Base-by-base conservation (phyloP, 371 early-diverging fungal species). In the Mortierella sp. region DNA sequence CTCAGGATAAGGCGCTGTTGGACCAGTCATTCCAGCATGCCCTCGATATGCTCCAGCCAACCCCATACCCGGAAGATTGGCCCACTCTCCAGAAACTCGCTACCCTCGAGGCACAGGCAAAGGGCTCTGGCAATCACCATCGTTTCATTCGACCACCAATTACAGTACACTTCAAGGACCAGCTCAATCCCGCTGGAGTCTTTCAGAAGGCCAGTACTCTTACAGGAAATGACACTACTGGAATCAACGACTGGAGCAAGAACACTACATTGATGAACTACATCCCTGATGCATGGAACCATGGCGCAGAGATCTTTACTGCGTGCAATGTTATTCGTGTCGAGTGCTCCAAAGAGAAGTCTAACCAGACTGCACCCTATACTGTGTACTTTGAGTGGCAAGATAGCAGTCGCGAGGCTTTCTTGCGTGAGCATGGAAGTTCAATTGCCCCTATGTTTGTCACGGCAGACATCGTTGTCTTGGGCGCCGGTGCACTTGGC, bases 221-320 rank as follows among this genome's bases (percentile, higher is more conserved):
- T 26, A 76, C 81, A 9, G 84, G 84, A 13, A 84, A 84, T 60
- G 84, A 84, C 43, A 65, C 67, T 26, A 80, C 83, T 0, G 83
- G 84, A 45, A 62, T 80, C 51, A 84, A 84, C 56, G 83, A 84
- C 60, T 79, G 84, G 67, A 83, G 83, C 73, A 84, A 84, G 65
- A 84, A 83, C 60, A 76, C 66, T 9, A 84, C 77, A 3, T 60
- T 84, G 28, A 70, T 84, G 74, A 84, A 79, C 66, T 84, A 84
- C 42, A 80, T 84, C 22, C 81, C 83, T 10, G 83, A 84, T 43
- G 83, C 83, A 26, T 84, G 83, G 83, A 84, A 84, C 69, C 80
- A 84, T 49, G 83, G 84, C 12, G 83, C 82, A 26, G 83, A 84
- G 59, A 84, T 84, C 67, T 84, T 80, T 59, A 76, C 80, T 53